phyloP scores from a whole-genome alignment of 2,329 filamentous ascomycete species.

The Cladosporium phlei region DNA sequence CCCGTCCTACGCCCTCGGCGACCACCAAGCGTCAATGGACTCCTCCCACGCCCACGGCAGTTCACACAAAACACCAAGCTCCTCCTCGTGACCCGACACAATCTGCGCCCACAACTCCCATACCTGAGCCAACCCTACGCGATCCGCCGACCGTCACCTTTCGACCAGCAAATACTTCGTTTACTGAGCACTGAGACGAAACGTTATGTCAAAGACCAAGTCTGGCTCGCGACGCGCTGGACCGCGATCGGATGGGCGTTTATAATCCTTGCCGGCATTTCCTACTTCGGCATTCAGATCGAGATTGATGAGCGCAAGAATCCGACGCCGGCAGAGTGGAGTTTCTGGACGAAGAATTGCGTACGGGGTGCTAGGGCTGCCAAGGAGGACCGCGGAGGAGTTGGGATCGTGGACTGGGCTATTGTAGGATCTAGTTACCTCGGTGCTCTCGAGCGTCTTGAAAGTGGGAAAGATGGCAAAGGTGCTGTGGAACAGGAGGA shows the following conservation, averaged over 20 bases:
- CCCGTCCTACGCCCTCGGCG: slow-evolving; percentile 24
- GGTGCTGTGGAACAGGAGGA: slow-evolving; percentile 49
- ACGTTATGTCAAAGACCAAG: slow-evolving; percentile 64
- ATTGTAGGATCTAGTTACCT: slow-evolving; percentile 57
- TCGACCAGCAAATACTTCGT: slow-evolving; percentile 52
- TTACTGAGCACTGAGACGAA: slow-evolving; percentile 76
- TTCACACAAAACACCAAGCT: slow-evolving; percentile 57
- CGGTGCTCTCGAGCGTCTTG: slow-evolving; percentile 58
- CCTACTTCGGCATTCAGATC: slow-evolving; percentile 63
- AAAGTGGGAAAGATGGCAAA: slow-evolving; percentile 62
- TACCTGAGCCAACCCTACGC: slow-evolving; percentile 57
- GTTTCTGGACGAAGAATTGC: slow-evolving; percentile 62
- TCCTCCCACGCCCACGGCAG: slow-evolving; percentile 35
- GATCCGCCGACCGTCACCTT: slow-evolving; percentile 14
- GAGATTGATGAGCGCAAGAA: slow-evolving; percentile 70
- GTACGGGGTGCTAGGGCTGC: slow-evolving; percentile 54
- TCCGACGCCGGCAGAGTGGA: slow-evolving; percentile 81
- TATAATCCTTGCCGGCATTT: slow-evolving; percentile 55
- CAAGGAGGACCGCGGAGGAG: slow-evolving; percentile 51
- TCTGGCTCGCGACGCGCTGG: slow-evolving; percentile 65
- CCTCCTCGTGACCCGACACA: slow-evolving; percentile 47
- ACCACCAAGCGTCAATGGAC: slow-evolving; percentile 17
- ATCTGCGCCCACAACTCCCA: slow-evolving; percentile 57
- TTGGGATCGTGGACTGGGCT: slow-evolving; percentile 64
- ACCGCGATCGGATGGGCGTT: slow-evolving; percentile 62